Base-by-base conservation (phyloP, 495 filamentous ascomycete species). In the Xylaria castorea region DNA sequence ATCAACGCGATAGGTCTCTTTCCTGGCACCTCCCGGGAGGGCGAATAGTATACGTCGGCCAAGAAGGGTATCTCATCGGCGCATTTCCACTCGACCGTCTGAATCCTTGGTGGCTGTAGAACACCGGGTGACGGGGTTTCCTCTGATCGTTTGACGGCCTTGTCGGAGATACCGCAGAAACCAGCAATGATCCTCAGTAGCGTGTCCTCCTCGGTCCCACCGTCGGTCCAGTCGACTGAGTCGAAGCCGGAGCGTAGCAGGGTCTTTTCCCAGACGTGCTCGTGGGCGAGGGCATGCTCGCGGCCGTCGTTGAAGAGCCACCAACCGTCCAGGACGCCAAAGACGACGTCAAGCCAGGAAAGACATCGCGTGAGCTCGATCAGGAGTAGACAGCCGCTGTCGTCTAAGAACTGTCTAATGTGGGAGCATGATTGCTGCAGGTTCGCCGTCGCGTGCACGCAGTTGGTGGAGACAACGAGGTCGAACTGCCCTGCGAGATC, bases 281-380 rank as follows among this genome's bases (percentile, higher is more conserved):
- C 74, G 18, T 78, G 72, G 6, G 80, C 79, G 16, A 89, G 74
- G 2, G 85, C 84, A 72, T 89, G 83, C 1, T 64, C 73, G 0
- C 85, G 83, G 5, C 85, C 84, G 66, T 88, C 85, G 16, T 84
- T 80, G 22, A 85, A 85, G n/a, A 84, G 76, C 87, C 87, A 89
- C 87, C 87, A 89, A 9, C 87, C 87, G 30, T 86, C 84, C 1
- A 89, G 81, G 7, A 87, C 74, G 4, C 86, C 86, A 66, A 84
- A 88, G 11, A 85, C 79, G 40, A 89, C 66, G 64, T 89, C 86
- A n/a, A 85, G 78, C 76, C 83, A 86, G 71, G 80, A 81, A 0
- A 83, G 61, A 51, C 71, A 76, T 20, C 75, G 66, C 0, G 85
- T 88, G 58, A 88, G 74, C 75, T 89, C 88, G 6, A 86, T 40